Percentiles rank a stretch among this genome's conserved stretches.
phyloP scores from a whole-genome alignment of 805 yeast genomes.

The Candida boidinii region DNA sequence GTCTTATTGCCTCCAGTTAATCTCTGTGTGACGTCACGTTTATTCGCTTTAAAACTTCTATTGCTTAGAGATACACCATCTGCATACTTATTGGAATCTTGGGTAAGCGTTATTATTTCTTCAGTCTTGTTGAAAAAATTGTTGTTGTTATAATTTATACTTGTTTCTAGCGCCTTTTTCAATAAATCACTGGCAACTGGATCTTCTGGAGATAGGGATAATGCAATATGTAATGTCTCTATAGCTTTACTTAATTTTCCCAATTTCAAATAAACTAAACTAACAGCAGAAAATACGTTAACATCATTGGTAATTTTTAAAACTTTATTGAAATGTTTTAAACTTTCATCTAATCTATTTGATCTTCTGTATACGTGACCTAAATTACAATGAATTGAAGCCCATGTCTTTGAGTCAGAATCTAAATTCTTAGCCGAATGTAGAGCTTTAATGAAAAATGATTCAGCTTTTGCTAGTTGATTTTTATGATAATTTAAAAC shows the following conservation, averaged over 20 bases:
- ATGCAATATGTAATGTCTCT: constrained; percentile 68
- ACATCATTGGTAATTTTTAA: constrained; percentile 59
- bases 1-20: neutral
- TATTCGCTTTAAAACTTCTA: neutral
- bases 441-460: constrained; percentile 61
- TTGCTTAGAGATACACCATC: neutral
- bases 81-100: neutral
- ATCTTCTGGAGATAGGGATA: constrained; percentile 72
- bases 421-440: constrained; percentile 59
- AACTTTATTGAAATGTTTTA: constrained; percentile 71
- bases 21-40: neutral
- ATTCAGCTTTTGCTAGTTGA: constrained; percentile 61
- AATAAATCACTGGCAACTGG: constrained; percentile 78
- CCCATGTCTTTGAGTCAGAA: constrained; percentile 76
- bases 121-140: constrained; percentile 1
- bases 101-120: neutral
- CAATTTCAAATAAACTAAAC: constrained; percentile 66
- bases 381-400: constrained; percentile 75
- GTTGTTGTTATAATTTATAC: constrained; percentile 17
- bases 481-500: constrained; percentile 78
- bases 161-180: constrained; percentile 66
- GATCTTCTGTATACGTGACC: constrained; percentile 81
- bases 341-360: constrained; percentile 54
- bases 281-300: constrained; percentile 76
- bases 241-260: constrained; percentile 62